These are phyloP conservation scores for Orbilia oligospora DNA, from an alignment of 2,329 filamentous ascomycete species.

Conservation along the genomic window DNA sequence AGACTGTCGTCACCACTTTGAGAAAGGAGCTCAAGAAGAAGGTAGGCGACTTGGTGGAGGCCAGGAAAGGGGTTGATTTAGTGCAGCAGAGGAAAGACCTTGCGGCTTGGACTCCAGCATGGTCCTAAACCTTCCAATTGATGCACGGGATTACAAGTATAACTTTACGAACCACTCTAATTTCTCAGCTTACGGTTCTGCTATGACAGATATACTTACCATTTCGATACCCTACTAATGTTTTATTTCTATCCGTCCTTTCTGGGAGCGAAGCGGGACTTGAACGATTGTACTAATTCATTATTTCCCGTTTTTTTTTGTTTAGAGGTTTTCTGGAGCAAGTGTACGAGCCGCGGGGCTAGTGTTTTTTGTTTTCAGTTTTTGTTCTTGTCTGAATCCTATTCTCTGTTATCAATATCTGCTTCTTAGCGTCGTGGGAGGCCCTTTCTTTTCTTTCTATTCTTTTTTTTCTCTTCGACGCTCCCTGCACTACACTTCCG, in stretches of 20 bases:
- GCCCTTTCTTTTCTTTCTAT: not conserved
- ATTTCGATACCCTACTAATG: conserved; percentile 48
- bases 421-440: conserved; percentile 31
- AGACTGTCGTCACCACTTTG: conserved; percentile 31
- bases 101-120: conserved; percentile 51
- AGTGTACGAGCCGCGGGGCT: conserved; percentile 4
- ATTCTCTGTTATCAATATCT: conserved; percentile 8
- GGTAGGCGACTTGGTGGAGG: conserved; percentile 43
- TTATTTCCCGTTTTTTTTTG: conserved; percentile 11
- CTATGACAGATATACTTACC: conserved; percentile 11
- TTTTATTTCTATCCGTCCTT: conserved; percentile 28
- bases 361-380: conserved; percentile 10
- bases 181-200: conserved; percentile 5
- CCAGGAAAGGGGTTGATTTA: conserved; percentile 32
- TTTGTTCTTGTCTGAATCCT: not conserved
- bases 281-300: not conserved
- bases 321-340: conserved; percentile 39
- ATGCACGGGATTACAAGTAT: not conserved
- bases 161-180: not conserved
- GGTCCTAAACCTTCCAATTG: conserved; percentile 21
- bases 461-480: not conserved
- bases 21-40: conserved; percentile 50
- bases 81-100: conserved; percentile 45
- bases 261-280: conserved; percentile 2
- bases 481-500: not conserved